phyloP scores from a whole-genome alignment of 805 yeast genomes.

The Torulaspora quercuum region DNA sequence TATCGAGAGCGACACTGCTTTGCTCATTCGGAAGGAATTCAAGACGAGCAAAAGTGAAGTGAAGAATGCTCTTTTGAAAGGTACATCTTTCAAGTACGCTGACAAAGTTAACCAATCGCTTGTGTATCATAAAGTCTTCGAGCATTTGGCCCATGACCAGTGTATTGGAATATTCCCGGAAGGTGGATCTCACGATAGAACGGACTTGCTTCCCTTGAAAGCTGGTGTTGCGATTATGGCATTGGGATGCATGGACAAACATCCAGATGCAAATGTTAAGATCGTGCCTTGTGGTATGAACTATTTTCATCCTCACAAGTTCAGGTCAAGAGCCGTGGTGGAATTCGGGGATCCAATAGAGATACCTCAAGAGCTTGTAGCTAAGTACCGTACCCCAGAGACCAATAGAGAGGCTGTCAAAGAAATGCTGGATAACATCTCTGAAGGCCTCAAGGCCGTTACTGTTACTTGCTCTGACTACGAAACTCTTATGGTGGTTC shows the following conservation, averaged over 20 bases:
- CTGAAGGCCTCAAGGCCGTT: constrained; percentile 74
- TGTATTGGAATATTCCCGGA: constrained; percentile 95
- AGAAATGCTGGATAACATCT: constrained; percentile 63
- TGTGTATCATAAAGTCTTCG: constrained; percentile 81
- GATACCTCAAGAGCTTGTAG: constrained; percentile 58
- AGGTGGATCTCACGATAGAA: constrained; percentile 96
- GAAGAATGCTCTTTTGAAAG: constrained; percentile 44
- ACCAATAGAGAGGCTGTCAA: constrained; percentile 70
- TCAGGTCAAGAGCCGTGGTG: constrained; percentile 90
- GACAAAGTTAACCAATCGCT: constrained; percentile 79
- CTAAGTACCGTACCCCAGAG: constrained; percentile 58
- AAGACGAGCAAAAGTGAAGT: constrained; percentile 45
- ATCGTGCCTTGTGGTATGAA: constrained; percentile 98
- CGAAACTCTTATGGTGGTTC: constrained; percentile 84
- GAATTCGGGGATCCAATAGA: constrained; percentile 90
- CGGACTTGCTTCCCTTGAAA: constrained; percentile 85
- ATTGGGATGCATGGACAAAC: constrained; percentile 80
- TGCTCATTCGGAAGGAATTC: constrained; percentile 68
- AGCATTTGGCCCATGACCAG: constrained; percentile 73
- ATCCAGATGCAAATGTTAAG: constrained; percentile 71
- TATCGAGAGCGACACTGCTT: constrained; percentile 67
- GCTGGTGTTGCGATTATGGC: constrained; percentile 99
- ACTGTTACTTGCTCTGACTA: constrained; percentile 87
- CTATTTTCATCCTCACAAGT: constrained; percentile 92
- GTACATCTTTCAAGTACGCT: constrained; percentile 66